A percentile compares a stretch with the other conserved stretches of the same genome.
phyloP scores from a whole-genome alignment of 805 yeast species.

The Candida endomychidarum region DNA sequence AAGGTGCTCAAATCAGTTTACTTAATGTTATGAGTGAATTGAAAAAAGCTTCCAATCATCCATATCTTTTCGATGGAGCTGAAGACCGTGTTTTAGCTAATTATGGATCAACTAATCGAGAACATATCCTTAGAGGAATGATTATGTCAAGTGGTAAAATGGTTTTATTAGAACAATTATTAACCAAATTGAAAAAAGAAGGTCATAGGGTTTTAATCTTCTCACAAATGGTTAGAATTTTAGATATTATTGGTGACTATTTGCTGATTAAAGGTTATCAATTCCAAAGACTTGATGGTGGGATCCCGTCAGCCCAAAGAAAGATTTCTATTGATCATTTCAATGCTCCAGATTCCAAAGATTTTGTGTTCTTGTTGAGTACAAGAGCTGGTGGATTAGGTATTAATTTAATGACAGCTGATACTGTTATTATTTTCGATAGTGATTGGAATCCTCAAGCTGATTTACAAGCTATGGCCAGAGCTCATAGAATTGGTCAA shows the following conservation, averaged over 20 bases:
- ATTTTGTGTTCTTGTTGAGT: constrained; percentile 83
- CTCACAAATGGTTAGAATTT: constrained; percentile 95
- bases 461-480: constrained; percentile 98
- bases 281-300: constrained; percentile 95
- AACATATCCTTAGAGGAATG: constrained; percentile 80
- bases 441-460: constrained; percentile 99
- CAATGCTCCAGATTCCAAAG: constrained; percentile 90
- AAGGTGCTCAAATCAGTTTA: constrained; percentile 73
- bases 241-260: constrained; percentile 94
- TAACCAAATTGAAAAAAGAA: constrained; percentile 81
- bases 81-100: constrained; percentile 77
- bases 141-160: constrained; percentile 98
- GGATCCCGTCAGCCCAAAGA: constrained; percentile 90
- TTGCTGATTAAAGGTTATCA: constrained; percentile 80
- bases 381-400: constrained; percentile 99
- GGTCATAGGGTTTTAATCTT: constrained; percentile 96
- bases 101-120: constrained; percentile 65
- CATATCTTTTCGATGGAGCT: constrained; percentile 90
- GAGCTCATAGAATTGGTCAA: constrained; percentile 99
- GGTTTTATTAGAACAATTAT: constrained; percentile 89
- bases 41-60: constrained; percentile 96
- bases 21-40: constrained; percentile 92
- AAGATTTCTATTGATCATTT: constrained; percentile 94
- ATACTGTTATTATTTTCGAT: constrained; percentile 95
- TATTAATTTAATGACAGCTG: constrained; percentile 98